Evolutionary conservation across 2,329 filamentous ascomycete genomes (phyloP), one percentile per base, ranked within the genome.

Genomic region (Akanthomyces lecanii): DNA sequence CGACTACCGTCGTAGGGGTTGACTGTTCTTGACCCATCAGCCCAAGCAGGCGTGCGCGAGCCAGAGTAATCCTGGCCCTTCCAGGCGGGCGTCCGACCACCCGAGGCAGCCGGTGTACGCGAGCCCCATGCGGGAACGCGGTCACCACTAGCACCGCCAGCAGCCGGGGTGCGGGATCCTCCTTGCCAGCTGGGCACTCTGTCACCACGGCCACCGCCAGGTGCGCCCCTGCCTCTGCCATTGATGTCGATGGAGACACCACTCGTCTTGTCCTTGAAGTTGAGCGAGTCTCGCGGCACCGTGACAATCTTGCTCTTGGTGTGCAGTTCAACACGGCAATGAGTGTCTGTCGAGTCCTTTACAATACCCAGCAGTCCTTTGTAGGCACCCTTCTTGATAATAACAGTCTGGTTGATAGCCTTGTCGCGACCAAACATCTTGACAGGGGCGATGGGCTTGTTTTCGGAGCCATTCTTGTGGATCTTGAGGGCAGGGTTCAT

Each of bases 281-380:
- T 85, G n/a, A 99, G 79, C 63, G 89, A 85, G 12, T 90, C 88
- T 72, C 96, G 96, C 23, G 87, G 85, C 42, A 98, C 86, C 8
- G 89, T 92, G 65, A 98, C 86, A 18, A 91, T 89, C 81, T 97
- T 98, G 77, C 88, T 91, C 79, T 96, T 97, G 6, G 93, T 93
- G 73, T 98, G 94, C 45, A 99, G 80, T 77, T 99, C 95, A 48
- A 99, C 90, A 66, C 93, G 89, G 36, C 92, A 94, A 70, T 90
- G 86, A 4, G 85, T 85, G 69, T 96, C 93, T 7, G 91, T 96
- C 0, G 94, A 90, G 72, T 98, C 94, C 73, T 97, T 97, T 69
- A 99, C 93, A 67, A 97, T 96, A 69, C 95, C 95, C 48, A 98
- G 81, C 50, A 97, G 82, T 63, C 94, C 94, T 77, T 99, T 99